These are phyloP conservation scores for Clitoria ternatea DNA, from an alignment of 306 rosid species.

Conservation along the genomic window DNA sequence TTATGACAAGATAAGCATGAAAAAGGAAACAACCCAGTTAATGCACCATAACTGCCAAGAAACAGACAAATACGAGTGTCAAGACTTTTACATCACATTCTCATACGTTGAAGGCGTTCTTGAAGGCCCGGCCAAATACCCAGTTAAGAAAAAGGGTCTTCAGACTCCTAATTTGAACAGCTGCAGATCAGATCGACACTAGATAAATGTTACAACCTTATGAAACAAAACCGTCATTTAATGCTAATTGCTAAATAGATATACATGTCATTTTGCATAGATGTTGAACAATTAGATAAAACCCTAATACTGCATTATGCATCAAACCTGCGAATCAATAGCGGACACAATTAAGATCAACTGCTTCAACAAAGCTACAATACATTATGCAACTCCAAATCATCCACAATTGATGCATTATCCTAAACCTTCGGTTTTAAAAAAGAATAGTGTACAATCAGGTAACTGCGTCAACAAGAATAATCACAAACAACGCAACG, in stretches of 20 bases:
- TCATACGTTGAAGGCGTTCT: not conserved
- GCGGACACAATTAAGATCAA: not conserved
- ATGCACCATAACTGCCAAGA: not conserved
- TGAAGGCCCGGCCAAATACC: not conserved
- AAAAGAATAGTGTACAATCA: not conserved
- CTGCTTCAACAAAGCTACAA: not conserved
- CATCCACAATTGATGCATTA: not conserved
- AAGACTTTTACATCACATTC: not conserved
- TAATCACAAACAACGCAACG: not conserved
- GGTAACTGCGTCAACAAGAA: not conserved
- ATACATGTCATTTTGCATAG: not conserved
- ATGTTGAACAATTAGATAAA: not conserved
- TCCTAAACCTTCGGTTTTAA: not conserved
- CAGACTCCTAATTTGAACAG: not conserved
- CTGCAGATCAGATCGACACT: not conserved
- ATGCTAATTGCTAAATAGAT: not conserved
- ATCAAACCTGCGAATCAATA: slow-evolving; percentile 2
- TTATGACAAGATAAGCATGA: not conserved
- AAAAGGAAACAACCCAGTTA: not conserved
- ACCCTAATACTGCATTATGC: not conserved
- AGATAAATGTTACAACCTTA: not conserved
- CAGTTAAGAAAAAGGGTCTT: not conserved
- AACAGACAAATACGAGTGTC: not conserved
- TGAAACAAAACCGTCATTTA: not conserved
- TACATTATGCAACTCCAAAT: not conserved